Base-by-base conservation (phyloP, 1,139 yeast genomes). In the Sugiyamaella pinicola region DNA sequence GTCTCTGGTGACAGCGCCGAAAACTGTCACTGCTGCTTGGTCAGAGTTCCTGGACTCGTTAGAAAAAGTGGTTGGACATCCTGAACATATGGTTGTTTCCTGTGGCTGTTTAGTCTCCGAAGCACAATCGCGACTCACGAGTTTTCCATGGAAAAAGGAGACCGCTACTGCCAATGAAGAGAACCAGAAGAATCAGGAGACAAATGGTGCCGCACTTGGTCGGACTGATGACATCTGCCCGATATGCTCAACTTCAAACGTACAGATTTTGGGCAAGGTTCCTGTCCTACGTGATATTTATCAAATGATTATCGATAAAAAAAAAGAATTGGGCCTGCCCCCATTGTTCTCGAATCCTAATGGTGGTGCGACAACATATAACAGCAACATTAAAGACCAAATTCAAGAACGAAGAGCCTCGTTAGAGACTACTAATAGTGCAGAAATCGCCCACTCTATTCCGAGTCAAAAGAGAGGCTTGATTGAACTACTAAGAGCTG, bases 81-180 rank as follows among this genome's bases (percentile, higher is more conserved):
- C 70, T 10, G 89, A 85, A 67, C 77, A 82, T 4, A 74, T 82
- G 1, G 77, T 83, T 18, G 69, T 86, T 17, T 69, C 83, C 0
- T 87, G 95, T 69, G 93, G 95, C 0, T 87, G 95, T 68, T 68
- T 86, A 9, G 74, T 84, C 0, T 83, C 91, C 0, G 85, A 84
- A 59, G 59, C 69, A 0, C 21, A 21, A 15, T 8, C 10, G 28
- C 2, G 9, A n/a, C 17, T 26, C 5, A 12, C 17, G 21, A 15
- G 19, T 10, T n/a, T 19, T 42, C 28, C 37, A 12, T 42, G 37
- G 46, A 42, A 42, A 13, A 15, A 13, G 4, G 22, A 18, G 47
- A 19, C 31, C 8, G 24, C 22, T 5, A n/a, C 4, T 4, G 40
- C n/a, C 40, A 4, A 17, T 22, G 24, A 17, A 7, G 12, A 26